Evolutionary conservation across 129 eudicot genomes (phyloP), one percentile per base, ranked within the genome.

Genomic region (Chrysanthemum lavandulifolium): DNA sequence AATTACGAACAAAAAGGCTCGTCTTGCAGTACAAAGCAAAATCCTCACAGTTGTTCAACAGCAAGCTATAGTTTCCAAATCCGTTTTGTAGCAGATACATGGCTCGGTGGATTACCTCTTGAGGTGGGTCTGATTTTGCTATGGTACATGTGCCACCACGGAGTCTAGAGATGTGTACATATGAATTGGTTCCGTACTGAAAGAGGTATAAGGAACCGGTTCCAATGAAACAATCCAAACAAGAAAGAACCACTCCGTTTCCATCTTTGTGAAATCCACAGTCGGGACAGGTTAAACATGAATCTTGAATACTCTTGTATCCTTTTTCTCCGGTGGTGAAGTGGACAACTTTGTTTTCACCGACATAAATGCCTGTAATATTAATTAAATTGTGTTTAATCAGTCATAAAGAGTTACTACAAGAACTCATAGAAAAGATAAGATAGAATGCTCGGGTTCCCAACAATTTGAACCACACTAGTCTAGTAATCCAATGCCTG

Each of bases 101-200:
- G 16, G 92, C 82, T 14, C 88, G 67, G 81, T 84, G 81, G 53
- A 87, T 76, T 29, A 87, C 92, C 11, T 33, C 43, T 10, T 78
- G 78, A 9, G 83, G 72, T 0, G 85, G 64, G 52, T 87, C 94
- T 27, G 94, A 80, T 55, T n/a, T 31, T 52, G 87, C 94, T 4
- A 79, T 80, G 40, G 89, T 82, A 81, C 94, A 84, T 1, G 87
- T 87, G 12, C 94, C 94, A 51, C 87, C 87, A 60, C 94, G 73
- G 29, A 84, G 18, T 75, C 75, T 84, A 18, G 82, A 75, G 18
- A 82, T 19, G 58, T 79, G 82, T 33, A 23, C 65, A 7, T 76
- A 23, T 8, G 65, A 72, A 54, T 49, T 73, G 48, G 69, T 83
- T 19, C 80, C 84, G n/a, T 87, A 87, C 50, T 82, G 75, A 16